These are phyloP conservation scores for Juglanconis oblonga DNA, from an alignment of 2,329 filamentous ascomycete genomes.

Conservation along the genomic window DNA sequence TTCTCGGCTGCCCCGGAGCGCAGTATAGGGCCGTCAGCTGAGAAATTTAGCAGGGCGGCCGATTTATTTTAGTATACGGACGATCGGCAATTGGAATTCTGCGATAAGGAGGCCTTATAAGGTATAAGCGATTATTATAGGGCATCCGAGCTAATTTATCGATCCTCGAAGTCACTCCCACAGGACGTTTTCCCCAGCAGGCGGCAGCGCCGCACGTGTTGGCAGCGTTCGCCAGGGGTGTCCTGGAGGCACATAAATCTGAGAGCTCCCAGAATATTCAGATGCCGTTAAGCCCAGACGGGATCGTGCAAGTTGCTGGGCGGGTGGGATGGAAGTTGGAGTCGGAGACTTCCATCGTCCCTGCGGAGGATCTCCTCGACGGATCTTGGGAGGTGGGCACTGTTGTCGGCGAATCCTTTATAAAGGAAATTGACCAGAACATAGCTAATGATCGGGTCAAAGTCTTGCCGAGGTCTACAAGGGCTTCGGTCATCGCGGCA, in stretches of 20 bases:
- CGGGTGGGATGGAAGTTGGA: constrained; percentile 36
- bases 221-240: constrained; percentile 42
- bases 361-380: constrained; percentile 39
- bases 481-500: constrained; percentile 31
- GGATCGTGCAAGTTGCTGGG: constrained; percentile 34
- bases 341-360: constrained; percentile 33
- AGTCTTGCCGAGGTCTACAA: constrained; percentile 26
- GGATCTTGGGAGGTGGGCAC: constrained; percentile 43
- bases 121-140: too few species aligned
- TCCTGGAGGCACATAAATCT: constrained; percentile 39
- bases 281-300: constrained; percentile 39
- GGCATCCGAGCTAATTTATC: too few species aligned
- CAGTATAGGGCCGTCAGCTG: too few species aligned
- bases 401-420: constrained; percentile 29
- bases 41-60: too few species aligned
- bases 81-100: too few species aligned
- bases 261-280: constrained; percentile 44
- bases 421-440: constrained; percentile 30
- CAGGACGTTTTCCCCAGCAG: too few species aligned
- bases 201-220: constrained; percentile 47
- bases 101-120: too few species aligned
- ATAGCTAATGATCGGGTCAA: constrained; percentile 27
- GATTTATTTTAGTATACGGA: too few species aligned
- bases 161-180: too few species aligned
- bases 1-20: too few species aligned